Percentiles rank a stretch among this genome's conserved stretches.
Conservation (phyloP, 2,329 filamentous ascomycete genomes). For the Passalora sequoiae region DNA sequence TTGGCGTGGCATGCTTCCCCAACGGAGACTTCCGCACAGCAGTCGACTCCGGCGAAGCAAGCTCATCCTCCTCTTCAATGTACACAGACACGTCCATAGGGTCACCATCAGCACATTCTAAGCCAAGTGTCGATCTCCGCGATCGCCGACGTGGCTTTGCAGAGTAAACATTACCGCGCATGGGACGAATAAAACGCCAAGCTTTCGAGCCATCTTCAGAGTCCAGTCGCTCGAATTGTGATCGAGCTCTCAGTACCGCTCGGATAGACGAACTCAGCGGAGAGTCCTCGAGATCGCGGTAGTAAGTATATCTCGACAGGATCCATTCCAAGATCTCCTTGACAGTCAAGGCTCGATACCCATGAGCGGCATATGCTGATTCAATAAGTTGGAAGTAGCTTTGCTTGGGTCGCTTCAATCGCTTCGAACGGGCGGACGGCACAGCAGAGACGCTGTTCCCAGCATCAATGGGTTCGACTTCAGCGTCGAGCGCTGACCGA, state of each 20-base stretch:
- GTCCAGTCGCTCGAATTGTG: slow-evolving; percentile 5
- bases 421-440: neutral
- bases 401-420: neutral
- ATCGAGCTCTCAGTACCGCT: slow-evolving; percentile 2
- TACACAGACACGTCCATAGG: slow-evolving; percentile 4
- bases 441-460: neutral
- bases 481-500: neutral
- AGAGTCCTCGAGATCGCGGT: slow-evolving; percentile 1
- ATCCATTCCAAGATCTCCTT: slow-evolving; percentile 10
- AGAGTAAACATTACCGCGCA: neutral
- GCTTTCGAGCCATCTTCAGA: neutral
- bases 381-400: slow-evolving; percentile 7
- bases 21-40: slow-evolving; percentile 9
- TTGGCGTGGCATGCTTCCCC: slow-evolving; percentile 7
- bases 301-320: slow-evolving; percentile 7
- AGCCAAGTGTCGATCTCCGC: neutral
- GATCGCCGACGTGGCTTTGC: neutral
- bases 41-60: slow-evolving; percentile 8
- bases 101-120: neutral
- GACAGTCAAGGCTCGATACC: slow-evolving; percentile 1
- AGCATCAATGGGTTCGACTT: neutral
- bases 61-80: slow-evolving; percentile 7
- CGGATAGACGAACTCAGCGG: slow-evolving; percentile 7
- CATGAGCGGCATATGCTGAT: slow-evolving; percentile 6
- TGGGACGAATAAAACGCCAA: neutral